A percentile compares a stretch with the other conserved stretches of the same genome.
Conservation (phyloP, 192 early-diverging fungal genomes). For the Coemansia sp. region DNA sequence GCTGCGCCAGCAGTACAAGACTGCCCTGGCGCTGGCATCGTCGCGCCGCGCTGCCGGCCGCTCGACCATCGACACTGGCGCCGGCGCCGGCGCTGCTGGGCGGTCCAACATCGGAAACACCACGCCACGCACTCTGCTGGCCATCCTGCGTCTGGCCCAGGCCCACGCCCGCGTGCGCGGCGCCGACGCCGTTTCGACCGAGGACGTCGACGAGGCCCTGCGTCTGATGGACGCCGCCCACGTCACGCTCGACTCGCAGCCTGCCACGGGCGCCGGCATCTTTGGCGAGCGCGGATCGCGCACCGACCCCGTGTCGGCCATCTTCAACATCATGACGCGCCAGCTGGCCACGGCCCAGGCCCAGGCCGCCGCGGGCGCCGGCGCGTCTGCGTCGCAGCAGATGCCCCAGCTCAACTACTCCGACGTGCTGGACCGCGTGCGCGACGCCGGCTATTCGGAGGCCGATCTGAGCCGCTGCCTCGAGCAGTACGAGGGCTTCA, state of each 20-base stretch:
- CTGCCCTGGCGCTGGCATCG: slow-evolving; percentile 11
- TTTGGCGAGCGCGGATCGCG: slow-evolving; percentile 38
- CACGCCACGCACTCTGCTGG: slow-evolving; percentile 76
- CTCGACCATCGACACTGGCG: slow-evolving; percentile 18
- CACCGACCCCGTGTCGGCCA: slow-evolving; percentile 57
- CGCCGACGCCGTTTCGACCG: slow-evolving; percentile 60
- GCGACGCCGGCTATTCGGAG: slow-evolving; percentile 74
- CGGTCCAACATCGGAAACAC: slow-evolving; percentile 39
- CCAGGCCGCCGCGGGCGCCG: slow-evolving; percentile 37
- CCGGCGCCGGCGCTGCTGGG: slow-evolving; percentile 18
- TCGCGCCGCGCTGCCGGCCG: slow-evolving; percentile 10
- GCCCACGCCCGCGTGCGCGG: slow-evolving; percentile 79
- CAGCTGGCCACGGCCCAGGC: slow-evolving; percentile 65
- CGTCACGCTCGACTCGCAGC: slow-evolving; percentile 65
- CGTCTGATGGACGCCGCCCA: slow-evolving; percentile 90
- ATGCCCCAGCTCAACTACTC: slow-evolving; percentile 60
- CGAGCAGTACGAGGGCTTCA: slow-evolving; percentile 67
- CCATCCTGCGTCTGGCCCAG: slow-evolving; percentile 78
- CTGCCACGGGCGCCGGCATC: slow-evolving; percentile 15
- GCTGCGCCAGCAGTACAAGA: slow-evolving; percentile 64
- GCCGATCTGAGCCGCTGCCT: slow-evolving; percentile 73
- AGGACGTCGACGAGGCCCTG: slow-evolving; percentile 86
- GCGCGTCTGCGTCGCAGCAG: neutral
- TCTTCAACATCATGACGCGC: slow-evolving; percentile 75
- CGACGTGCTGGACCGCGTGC: slow-evolving; percentile 65